A percentile compares a stretch with the other conserved stretches of the same genome.
Conservation (phyloP, 257 asterid species). For the Solanum sejunctum region DNA sequence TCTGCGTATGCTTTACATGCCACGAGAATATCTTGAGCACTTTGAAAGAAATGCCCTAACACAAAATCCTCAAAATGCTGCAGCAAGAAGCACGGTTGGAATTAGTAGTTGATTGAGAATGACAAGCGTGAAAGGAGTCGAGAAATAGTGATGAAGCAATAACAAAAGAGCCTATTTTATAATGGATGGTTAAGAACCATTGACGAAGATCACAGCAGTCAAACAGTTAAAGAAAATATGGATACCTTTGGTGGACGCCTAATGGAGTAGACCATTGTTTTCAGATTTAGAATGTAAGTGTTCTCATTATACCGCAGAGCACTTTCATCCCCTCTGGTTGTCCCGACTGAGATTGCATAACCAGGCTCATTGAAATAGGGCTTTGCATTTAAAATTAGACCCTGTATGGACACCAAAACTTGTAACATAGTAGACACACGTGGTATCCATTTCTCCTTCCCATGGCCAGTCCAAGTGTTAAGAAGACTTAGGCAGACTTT, state of each 20-base stretch:
- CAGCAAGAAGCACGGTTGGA: constrained; percentile 5
- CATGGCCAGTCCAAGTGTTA: constrained; percentile 74
- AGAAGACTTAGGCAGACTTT: constrained; percentile 96
- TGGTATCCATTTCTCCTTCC: constrained; percentile 78
- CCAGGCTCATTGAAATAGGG: constrained; percentile 97
- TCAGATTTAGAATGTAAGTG: constrained; percentile 49
- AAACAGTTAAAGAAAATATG: background rate
- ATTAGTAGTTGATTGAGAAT: background rate
- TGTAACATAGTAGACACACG: constrained; percentile 67
- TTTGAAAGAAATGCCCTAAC: constrained; percentile 50
- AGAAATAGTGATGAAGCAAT: background rate
- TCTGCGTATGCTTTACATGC: constrained; percentile 71
- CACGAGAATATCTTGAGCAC: constrained; percentile 46
- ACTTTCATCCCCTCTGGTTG: constrained; percentile 37
- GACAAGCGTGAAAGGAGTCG: background rate
- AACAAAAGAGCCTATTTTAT: background rate
- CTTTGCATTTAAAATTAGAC: constrained; percentile 74
- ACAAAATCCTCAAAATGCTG: constrained; percentile 83
- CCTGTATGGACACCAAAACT: constrained; percentile 94
- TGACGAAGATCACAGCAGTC: background rate
- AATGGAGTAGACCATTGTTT: constrained; percentile 71
- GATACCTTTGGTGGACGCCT: constrained; percentile 85
- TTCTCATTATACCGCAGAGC: constrained; percentile 57
- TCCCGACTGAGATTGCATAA: constrained; percentile 31
- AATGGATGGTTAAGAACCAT: background rate